Evolutionary conservation across 2,329 filamentous ascomycete species (phyloP), one percentile per base, ranked within the genome.

Genomic region (Xenoacremonium recifei): DNA sequence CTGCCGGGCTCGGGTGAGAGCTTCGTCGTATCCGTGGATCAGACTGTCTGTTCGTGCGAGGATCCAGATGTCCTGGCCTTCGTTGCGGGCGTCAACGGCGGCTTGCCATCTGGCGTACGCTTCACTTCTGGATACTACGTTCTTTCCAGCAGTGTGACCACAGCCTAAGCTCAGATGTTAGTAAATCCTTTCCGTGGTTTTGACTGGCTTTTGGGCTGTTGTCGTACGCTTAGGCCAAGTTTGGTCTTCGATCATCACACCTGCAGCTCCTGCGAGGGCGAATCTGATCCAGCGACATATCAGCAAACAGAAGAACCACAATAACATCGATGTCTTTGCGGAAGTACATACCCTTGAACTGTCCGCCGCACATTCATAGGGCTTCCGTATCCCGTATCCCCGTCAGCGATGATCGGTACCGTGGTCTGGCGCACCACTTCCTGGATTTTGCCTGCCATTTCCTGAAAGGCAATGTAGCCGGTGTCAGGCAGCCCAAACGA

Each of bases 401-500:
- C 71, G 49, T 75, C 71, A 0, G 62, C 70, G 48, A 75, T 59
- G 17, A 75, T 52, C 0, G 71, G 72, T 0, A 73, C 42, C 1
- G 37, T 62, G 0, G 65, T 63, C 29, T 63, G 62, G 1, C 69
- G 59, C 2, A 59, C 55, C 0, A 59, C 59, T 43, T 75, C 70
- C 39, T 72, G 66, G 34, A 75, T 67, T 50, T 71, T 71, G 12
- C 62, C 59, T 34, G 64, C 69, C 57, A 74, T 66, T 44, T 75
- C 72, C 7, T 63, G 58, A 48, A 74, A 67, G 2, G 71, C 70
- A 39, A 75, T 74, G 37, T 75, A 75, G 1, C 72, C 71, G 1
- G 72, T 71, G 46, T 75, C 71, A 0, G 71, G 71, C 0, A 75
- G 56, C 2, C 68, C 67, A 37, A 66, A 63, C 0, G 66, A 50